phyloP scores from a whole-genome alignment of 1,139 yeast genomes.

The Sugiyamaella xylanicola region DNA sequence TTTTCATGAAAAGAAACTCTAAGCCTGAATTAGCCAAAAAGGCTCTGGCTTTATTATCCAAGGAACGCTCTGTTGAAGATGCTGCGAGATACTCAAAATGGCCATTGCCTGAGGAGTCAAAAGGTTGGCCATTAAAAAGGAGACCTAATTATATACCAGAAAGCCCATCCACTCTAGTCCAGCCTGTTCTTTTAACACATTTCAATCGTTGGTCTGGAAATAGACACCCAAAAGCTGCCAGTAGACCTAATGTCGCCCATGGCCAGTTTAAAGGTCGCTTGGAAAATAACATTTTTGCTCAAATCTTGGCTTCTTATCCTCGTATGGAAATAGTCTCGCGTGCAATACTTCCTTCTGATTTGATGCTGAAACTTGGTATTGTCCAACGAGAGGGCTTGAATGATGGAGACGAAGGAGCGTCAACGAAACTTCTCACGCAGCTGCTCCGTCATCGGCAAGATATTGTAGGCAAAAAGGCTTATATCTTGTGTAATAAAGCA shows the following conservation, averaged over 20 bases:
- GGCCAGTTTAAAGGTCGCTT: conserved; percentile 11
- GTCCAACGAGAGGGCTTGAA: conserved; percentile 15
- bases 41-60: conserved; percentile 7
- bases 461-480: conserved; percentile 23
- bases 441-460: conserved; percentile 8
- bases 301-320: conserved; percentile 37
- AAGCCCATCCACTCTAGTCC: conserved; percentile 20
- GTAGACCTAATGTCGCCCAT: conserved; percentile 17
- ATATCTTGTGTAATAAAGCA: conserved; percentile 20
- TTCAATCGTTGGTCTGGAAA: conserved; percentile 31
- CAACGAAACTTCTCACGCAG: conserved; percentile 18
- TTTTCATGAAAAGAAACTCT: conserved; percentile 3
- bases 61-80: not conserved
- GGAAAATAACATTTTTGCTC: conserved; percentile 35
- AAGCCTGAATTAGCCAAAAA: conserved; percentile 15
- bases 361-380: conserved; percentile 36
- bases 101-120: not conserved
- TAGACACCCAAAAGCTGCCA: conserved; percentile 22
- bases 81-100: not conserved
- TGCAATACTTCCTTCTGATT: conserved; percentile 34
- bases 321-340: conserved; percentile 36
- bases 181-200: conserved; percentile 30
- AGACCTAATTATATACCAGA: conserved; percentile 15
- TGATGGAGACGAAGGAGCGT: not conserved
- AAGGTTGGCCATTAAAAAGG: conserved; percentile 1